Percentiles rank a stretch among this genome's conserved stretches.
Conservation (phyloP, 331 rosid genomes). For the Quercus tomentella region DNA sequence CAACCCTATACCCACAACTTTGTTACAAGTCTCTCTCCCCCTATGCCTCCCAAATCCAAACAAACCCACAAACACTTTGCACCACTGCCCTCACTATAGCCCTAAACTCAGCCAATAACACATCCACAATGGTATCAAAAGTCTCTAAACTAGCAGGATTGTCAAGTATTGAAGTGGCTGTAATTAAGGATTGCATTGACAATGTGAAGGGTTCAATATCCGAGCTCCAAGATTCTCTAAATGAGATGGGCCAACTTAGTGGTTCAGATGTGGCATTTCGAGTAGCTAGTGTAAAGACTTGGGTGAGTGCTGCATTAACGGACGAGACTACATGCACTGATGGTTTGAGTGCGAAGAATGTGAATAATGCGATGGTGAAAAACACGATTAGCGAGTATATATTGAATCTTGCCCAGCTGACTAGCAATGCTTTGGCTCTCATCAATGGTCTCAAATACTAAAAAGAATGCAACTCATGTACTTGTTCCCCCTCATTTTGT, state of each 20-base stretch:
- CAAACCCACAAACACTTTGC: background rate
- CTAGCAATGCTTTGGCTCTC: constrained; percentile 31
- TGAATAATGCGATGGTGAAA: constrained; percentile 19
- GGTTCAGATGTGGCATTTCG: background rate
- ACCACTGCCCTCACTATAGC: background rate
- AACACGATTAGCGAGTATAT: constrained; percentile 13
- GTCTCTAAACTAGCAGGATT: background rate
- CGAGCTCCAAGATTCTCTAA: background rate
- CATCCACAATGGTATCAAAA: background rate
- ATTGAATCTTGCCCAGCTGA: background rate
- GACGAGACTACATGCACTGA: constrained; percentile 35
- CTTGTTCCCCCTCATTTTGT: background rate
- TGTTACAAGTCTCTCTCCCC: constrained; percentile 20
- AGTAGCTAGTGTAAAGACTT: constrained; percentile 21
- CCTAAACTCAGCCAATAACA: background rate
- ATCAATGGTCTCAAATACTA: constrained; percentile 11
- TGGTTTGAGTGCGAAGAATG: constrained; percentile 27
- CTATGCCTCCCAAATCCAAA: background rate
- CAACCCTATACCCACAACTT: constrained; percentile 15
- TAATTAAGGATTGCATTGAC: background rate
- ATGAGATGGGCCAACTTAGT: background rate
- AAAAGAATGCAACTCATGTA: background rate
- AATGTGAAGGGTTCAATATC: background rate
- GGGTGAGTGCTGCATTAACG: constrained; percentile 50
- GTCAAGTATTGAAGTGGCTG: background rate